A percentile compares a stretch with the other conserved stretches of the same genome.
These are phyloP conservation scores for Entophlyctis luteolus DNA, from an alignment of 192 early-diverging fungal species.

Conservation along the genomic window DNA sequence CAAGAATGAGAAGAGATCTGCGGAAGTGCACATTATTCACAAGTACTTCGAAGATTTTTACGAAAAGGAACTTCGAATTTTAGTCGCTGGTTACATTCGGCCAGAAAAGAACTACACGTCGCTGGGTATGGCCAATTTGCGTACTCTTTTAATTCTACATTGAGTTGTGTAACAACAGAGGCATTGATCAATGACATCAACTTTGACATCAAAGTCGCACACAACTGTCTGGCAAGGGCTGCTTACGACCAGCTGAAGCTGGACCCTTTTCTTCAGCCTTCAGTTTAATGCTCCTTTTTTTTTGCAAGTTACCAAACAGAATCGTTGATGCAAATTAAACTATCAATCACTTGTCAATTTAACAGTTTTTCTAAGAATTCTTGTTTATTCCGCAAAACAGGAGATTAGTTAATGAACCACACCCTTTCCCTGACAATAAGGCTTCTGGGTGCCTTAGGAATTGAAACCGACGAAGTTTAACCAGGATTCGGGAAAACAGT, in stretches of 20 bases:
- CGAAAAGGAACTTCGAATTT: constrained; percentile 71
- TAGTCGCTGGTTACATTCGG: constrained; percentile 84
- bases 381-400: not conserved
- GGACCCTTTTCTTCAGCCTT: not conserved
- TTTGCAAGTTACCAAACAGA: no score
- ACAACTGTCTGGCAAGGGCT: constrained; percentile 58
- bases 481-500: constrained; percentile 75
- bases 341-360: no score
- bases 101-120: constrained; percentile 84
- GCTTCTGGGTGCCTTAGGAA: constrained; percentile 54
- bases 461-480: constrained; percentile 87
- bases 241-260: constrained; percentile 46
- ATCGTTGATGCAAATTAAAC: no score
- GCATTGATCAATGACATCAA: constrained; percentile 88
- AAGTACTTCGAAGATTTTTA: constrained; percentile 88
- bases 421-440: constrained; percentile 27
- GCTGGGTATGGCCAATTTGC: constrained; percentile 57
- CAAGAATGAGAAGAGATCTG: constrained; percentile 92
- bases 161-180: constrained; percentile 44
- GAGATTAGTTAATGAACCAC: not conserved
- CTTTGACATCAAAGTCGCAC: constrained; percentile 76
- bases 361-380: no score
- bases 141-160: not conserved
- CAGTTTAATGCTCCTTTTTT: not conserved
- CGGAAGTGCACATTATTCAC: constrained; percentile 96